Evolutionary conservation across 163 green algal species (phyloP).

Genomic region (Chlorella variabilis): DNA sequence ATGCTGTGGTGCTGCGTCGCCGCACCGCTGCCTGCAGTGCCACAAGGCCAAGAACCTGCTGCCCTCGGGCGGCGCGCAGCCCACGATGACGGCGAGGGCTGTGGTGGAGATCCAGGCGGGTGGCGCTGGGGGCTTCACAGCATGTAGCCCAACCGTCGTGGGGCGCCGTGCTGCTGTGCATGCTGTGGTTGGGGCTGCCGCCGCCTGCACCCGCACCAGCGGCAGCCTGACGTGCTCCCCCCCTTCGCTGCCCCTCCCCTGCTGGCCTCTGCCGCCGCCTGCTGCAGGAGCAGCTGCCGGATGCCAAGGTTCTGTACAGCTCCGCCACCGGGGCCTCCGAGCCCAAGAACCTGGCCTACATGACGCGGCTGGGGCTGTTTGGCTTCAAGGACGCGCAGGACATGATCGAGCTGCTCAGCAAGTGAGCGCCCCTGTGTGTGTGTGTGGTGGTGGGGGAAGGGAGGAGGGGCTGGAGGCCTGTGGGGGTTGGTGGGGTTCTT

Average conservation of each 20-base stretch:
- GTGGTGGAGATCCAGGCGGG: conserved; percentile 66
- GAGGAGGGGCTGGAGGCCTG: too few species aligned
- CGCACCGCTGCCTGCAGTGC: conserved; percentile 49
- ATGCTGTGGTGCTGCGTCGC: background rate
- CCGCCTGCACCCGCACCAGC: too few species aligned
- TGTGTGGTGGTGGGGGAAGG: background rate
- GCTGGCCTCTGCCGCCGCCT: too few species aligned
- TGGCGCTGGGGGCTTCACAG: background rate
- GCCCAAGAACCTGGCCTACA: conserved; percentile 74
- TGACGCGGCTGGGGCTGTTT: conserved; percentile 47
- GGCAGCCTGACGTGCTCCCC: too few species aligned
- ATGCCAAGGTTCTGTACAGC: conserved; percentile 89
- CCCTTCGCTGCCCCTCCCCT: too few species aligned
- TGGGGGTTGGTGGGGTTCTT: background rate
- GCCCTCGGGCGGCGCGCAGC: conserved; percentile 37
- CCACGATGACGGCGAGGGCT: conserved; percentile 76
- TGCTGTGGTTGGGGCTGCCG: too few species aligned
- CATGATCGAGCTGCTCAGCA: conserved; percentile 65
- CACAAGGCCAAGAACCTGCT: conserved; percentile 95
- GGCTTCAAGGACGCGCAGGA: conserved; percentile 36
- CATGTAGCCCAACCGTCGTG: background rate
- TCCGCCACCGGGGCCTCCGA: conserved; percentile 81
- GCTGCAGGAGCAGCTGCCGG: conserved; percentile 78
- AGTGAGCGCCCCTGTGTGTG: conserved; percentile 31
- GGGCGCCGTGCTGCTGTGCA: too few species aligned